These are phyloP conservation scores for Penicillium sp. DNA, from an alignment of 2,329 filamentous ascomycete species.

Conservation along the genomic window DNA sequence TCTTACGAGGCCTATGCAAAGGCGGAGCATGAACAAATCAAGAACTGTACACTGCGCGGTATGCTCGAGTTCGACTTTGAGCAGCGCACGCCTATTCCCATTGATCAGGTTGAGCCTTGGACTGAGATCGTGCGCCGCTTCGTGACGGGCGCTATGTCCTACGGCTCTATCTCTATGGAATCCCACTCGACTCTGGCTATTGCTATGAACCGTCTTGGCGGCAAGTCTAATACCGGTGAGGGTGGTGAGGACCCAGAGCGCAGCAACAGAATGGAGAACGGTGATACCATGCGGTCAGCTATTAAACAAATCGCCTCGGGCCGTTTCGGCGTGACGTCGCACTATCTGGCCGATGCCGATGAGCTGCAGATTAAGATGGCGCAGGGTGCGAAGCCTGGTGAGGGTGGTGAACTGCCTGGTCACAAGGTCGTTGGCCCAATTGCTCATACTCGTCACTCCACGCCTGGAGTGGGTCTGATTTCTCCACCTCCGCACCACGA, in stretches of 20 bases:
- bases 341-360: slow-evolving; percentile 92
- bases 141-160: slow-evolving; percentile 97
- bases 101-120: slow-evolving; percentile 97
- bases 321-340: slow-evolving; percentile 92
- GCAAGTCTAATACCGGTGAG: slow-evolving; percentile 97
- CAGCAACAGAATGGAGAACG: slow-evolving; percentile 82
- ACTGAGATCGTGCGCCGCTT: slow-evolving; percentile 96
- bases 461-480: slow-evolving; percentile 92
- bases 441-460: slow-evolving; percentile 92
- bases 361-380: slow-evolving; percentile 99
- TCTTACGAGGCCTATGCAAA: slow-evolving; percentile 96
- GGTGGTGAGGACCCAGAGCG: slow-evolving; percentile 95
- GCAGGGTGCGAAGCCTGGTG: slow-evolving; percentile 95
- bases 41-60: slow-evolving; percentile 91
- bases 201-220: slow-evolving; percentile 94
- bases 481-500: slow-evolving; percentile 96
- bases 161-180: slow-evolving; percentile 98
- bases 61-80: slow-evolving; percentile 97
- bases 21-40: slow-evolving; percentile 94
- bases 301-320: slow-evolving; percentile 98
- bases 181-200: slow-evolving; percentile 94
- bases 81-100: slow-evolving; percentile 79
- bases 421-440: slow-evolving; percentile 97
- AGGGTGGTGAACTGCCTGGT: slow-evolving; percentile 94
- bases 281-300: slow-evolving; percentile 94